Percentiles rank a stretch among this genome's conserved stretches.
phyloP scores from a whole-genome alignment of 116 monocot genomes.

The Iris pallida region DNA sequence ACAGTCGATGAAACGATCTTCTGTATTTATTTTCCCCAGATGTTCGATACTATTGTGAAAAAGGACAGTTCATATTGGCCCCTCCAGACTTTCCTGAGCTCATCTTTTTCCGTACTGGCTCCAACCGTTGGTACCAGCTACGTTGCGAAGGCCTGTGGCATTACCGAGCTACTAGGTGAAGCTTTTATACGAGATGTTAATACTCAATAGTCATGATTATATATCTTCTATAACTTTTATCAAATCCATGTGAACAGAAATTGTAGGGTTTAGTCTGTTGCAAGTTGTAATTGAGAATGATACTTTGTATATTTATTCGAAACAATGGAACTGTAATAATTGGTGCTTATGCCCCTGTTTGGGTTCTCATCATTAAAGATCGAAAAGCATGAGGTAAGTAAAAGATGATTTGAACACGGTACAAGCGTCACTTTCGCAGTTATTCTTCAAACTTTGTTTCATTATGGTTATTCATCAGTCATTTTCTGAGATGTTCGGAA shows the following conservation, averaged over 20 bases:
- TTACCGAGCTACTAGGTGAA: background rate
- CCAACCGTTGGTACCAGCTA: background rate
- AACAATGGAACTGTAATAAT: background rate
- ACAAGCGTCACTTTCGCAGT: too few species aligned
- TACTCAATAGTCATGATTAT: constrained; percentile 2
- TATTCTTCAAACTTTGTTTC: too few species aligned
- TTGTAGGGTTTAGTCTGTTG: constrained; percentile 15
- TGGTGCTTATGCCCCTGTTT: too few species aligned
- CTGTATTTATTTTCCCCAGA: background rate
- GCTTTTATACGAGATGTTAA: constrained; percentile 2
- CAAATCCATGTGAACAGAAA: background rate
- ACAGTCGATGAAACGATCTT: background rate
- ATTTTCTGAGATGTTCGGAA: too few species aligned
- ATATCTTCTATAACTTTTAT: background rate
- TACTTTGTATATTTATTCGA: constrained; percentile 12
- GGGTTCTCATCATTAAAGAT: too few species aligned
- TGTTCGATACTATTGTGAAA: background rate
- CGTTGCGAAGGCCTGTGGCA: background rate
- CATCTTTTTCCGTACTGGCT: background rate
- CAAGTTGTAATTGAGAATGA: constrained; percentile 1
- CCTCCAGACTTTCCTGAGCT: background rate
- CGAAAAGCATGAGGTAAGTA: too few species aligned
- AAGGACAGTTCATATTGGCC: background rate
- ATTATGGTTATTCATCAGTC: too few species aligned
- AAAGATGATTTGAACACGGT: too few species aligned